Conservation (phyloP, 2,329 filamentous ascomycete species). For the Sarocladiaceae sp. region DNA sequence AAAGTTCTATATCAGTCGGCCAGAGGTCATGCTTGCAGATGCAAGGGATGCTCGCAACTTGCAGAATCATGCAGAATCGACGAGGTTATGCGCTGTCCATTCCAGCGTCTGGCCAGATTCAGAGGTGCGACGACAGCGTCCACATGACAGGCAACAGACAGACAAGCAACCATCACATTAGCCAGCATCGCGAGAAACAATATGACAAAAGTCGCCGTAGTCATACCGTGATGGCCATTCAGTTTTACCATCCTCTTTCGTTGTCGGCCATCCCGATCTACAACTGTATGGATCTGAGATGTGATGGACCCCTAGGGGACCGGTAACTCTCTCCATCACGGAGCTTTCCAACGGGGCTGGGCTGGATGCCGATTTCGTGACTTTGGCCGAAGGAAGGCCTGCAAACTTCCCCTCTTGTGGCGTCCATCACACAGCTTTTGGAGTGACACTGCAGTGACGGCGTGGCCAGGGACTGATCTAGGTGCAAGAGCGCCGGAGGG, state of each 20-base stretch:
- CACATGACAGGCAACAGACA: not conserved
- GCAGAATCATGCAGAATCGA: not conserved
- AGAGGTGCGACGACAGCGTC: not conserved
- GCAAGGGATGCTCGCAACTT: not conserved
- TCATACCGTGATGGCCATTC: not conserved
- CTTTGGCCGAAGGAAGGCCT: not conserved
- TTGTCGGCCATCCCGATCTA: not conserved
- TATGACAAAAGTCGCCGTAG: not conserved
- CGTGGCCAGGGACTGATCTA: not conserved
- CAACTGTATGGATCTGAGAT: not conserved
- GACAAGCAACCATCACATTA: not conserved
- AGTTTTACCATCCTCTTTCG: too few relatives aligned
- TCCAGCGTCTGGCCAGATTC: not conserved
- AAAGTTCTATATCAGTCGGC: not conserved
- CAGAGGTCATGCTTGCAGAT: not conserved
- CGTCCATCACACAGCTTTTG: slow-evolving; percentile 3
- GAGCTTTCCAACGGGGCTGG: not conserved
- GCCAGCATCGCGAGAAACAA: not conserved
- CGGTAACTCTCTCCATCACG: not conserved
- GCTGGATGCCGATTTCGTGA: not conserved
- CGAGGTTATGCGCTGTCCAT: slow-evolving; percentile 2
- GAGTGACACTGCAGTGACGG: not conserved
- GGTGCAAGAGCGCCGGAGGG: not conserved
- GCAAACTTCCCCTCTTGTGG: not conserved
- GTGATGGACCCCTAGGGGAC: slow-evolving; percentile 9